Percentiles rank a stretch among this genome's conserved stretches.
phyloP scores from a whole-genome alignment of 805 yeast species.

The Saturnispora ahearnii region DNA sequence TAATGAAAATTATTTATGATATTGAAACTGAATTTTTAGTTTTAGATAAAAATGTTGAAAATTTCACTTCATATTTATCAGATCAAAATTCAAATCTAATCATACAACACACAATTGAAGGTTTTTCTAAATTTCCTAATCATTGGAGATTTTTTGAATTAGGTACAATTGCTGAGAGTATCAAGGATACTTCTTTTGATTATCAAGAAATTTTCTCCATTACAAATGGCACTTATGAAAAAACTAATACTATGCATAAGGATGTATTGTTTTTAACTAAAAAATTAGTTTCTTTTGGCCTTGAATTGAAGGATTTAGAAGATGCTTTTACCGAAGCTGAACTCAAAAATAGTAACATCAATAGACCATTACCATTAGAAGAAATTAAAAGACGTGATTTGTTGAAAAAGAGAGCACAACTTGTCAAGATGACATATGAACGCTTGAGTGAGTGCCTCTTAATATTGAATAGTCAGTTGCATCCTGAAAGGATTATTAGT shows the following conservation, averaged over 20 bases:
- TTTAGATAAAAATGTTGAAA: constrained; percentile 17
- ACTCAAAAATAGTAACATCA: neutral
- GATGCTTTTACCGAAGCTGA: constrained; percentile 1
- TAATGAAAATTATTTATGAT: constrained; percentile 24
- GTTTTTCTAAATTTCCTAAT: constrained; percentile 18
- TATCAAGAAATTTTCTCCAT: neutral
- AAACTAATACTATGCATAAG: neutral
- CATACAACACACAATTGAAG: constrained; percentile 17
- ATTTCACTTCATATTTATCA: constrained; percentile 17
- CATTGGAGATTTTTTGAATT: constrained; percentile 27
- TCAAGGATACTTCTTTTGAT: constrained; percentile 4
- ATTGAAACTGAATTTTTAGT: constrained; percentile 24
- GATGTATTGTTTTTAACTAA: constrained; percentile 8
- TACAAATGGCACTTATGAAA: neutral
- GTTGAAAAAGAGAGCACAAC: constrained; percentile 13
- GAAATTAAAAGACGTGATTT: constrained; percentile 14
- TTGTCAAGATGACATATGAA: constrained; percentile 12
- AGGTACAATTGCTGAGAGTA: constrained; percentile 13
- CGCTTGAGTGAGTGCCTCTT: constrained; percentile 21
- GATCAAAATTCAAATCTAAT: constrained; percentile 18
- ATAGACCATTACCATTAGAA: constrained; percentile 17
- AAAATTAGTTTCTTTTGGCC: constrained; percentile 8
- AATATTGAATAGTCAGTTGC: constrained; percentile 20
- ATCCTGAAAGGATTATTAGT: constrained; percentile 24
- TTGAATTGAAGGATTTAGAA: constrained; percentile 7